A percentile compares a stretch with the other conserved stretches of the same genome.
Evolutionary conservation across 2,329 filamentous ascomycete species (phyloP).

Genomic region (Colletotrichum cereale): DNA sequence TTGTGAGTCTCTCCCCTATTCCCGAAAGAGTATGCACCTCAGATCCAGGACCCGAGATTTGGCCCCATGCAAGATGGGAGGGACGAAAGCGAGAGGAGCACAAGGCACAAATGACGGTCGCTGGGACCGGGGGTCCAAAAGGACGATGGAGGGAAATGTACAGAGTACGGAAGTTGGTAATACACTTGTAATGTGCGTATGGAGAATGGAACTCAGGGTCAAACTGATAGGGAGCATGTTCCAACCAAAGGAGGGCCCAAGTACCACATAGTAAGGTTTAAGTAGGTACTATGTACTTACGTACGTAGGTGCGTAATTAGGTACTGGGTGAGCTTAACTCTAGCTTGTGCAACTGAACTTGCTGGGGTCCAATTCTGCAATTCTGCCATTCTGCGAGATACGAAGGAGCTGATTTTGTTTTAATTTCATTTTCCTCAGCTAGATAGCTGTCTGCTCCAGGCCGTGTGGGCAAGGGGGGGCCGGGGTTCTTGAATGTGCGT

Average conservation of each 20-base stretch:
- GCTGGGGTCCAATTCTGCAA: neutral
- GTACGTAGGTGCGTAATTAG: too few relatives aligned
- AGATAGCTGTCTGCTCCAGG: neutral
- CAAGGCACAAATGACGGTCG: slow-evolving; percentile 5
- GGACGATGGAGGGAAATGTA: slow-evolving; percentile 8
- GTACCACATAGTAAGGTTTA: too few relatives aligned
- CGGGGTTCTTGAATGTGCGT: neutral
- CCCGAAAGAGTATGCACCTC: neutral
- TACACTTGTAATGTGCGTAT: neutral
- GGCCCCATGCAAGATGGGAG: neutral
- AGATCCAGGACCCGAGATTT: slow-evolving; percentile 9
- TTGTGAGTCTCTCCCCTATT: neutral
- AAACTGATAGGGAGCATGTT: neutral
- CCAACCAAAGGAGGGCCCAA: too few relatives aligned
- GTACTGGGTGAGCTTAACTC: neutral
- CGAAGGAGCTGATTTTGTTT: neutral
- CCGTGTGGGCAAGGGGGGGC: neutral
- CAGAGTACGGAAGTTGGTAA: too few relatives aligned
- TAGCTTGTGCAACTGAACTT: neutral
- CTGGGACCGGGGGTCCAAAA: neutral
- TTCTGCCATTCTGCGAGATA: neutral
- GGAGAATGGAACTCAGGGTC: neutral
- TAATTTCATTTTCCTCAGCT: neutral
- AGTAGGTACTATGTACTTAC: too few relatives aligned
- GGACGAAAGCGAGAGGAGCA: neutral